These are phyloP conservation scores for Pseudonectria foliicola DNA, from an alignment of 2,329 filamentous ascomycete species.

Conservation along the genomic window DNA sequence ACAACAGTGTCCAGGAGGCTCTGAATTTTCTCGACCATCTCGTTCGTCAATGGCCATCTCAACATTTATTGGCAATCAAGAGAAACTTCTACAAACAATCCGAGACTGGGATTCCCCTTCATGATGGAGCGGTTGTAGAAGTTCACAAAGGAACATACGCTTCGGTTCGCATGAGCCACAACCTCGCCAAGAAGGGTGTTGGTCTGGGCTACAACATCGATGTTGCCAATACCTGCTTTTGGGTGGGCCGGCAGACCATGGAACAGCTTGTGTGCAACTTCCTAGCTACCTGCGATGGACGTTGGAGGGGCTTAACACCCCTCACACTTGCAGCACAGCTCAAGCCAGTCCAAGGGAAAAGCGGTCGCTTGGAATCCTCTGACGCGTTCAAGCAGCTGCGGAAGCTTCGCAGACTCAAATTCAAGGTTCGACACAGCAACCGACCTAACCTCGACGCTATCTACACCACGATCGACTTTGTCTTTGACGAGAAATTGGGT, in stretches of 20 bases:
- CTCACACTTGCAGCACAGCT: slow-evolving; percentile 24
- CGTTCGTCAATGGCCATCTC: slow-evolving; percentile 69
- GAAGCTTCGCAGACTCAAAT: slow-evolving; percentile 48
- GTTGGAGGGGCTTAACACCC: slow-evolving; percentile 20
- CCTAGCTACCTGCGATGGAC: slow-evolving; percentile 23
- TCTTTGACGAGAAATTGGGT: slow-evolving; percentile 38
- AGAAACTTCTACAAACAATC: slow-evolving; percentile 68
- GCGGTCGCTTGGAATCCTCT: slow-evolving; percentile 30
- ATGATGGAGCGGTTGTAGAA: slow-evolving; percentile 51
- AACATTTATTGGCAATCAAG: slow-evolving; percentile 63
- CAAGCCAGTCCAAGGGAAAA: slow-evolving; percentile 25
- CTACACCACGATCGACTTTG: slow-evolving; percentile 46
- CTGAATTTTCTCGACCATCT: slow-evolving; percentile 90
- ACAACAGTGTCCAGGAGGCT: slow-evolving; percentile 64
- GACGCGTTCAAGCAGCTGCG: slow-evolving; percentile 49
- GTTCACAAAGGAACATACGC: slow-evolving; percentile 87
- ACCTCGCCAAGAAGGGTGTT: slow-evolving; percentile 39
- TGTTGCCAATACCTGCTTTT: slow-evolving; percentile 88
- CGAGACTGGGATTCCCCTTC: slow-evolving; percentile 47
- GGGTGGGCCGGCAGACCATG: slow-evolving; percentile 41
- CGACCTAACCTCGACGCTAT: slow-evolving; percentile 38
- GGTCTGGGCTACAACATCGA: slow-evolving; percentile 81
- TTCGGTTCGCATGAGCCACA: slow-evolving; percentile 68
- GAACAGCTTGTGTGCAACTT: slow-evolving; percentile 31
- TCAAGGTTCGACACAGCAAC: slow-evolving; percentile 45